Evolutionary conservation across 2,329 filamentous ascomycete genomes (phyloP).

Genomic region (Cadophora sp.): DNA sequence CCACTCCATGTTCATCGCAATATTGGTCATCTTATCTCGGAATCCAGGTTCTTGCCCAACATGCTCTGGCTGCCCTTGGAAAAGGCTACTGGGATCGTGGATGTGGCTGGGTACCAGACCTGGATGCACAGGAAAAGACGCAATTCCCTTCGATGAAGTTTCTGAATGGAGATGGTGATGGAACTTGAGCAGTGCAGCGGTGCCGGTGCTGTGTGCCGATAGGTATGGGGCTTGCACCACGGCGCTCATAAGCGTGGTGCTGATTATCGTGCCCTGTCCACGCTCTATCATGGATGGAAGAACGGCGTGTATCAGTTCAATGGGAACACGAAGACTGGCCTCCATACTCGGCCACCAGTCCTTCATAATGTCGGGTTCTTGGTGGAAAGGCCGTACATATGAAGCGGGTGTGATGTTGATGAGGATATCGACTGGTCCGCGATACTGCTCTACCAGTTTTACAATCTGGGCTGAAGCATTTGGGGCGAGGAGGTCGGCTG

Average conservation of each 20-base stretch:
- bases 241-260: constrained; percentile 20
- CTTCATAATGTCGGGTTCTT: constrained; percentile 27
- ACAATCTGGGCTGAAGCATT: constrained; percentile 22
- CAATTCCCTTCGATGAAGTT: constrained; percentile 33
- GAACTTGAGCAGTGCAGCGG: constrained; percentile 35
- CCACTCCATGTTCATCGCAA: constrained; percentile 28
- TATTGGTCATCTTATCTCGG: constrained; percentile 10
- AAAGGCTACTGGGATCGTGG: constrained; percentile 25
- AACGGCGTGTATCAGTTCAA: constrained; percentile 35
- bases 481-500: constrained; percentile 30
- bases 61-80: constrained; percentile 21
- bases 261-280: constrained; percentile 34
- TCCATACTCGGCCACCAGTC: constrained; percentile 33
- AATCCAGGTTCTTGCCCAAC: constrained; percentile 27
- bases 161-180: constrained; percentile 36
- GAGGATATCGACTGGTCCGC: constrained; percentile 34
- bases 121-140: constrained; percentile 34
- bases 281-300: constrained; percentile 35
- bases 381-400: constrained; percentile 23
- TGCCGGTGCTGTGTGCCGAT: constrained; percentile 27
- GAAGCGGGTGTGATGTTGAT: constrained; percentile 29
- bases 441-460: constrained; percentile 24
- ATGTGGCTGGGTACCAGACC: constrained; percentile 32
- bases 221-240: constrained; percentile 28
- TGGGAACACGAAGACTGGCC: constrained; percentile 17